Evolutionary conservation across 75 land plant species (phyloP).

Genomic region (Azolla pinnata): DNA sequence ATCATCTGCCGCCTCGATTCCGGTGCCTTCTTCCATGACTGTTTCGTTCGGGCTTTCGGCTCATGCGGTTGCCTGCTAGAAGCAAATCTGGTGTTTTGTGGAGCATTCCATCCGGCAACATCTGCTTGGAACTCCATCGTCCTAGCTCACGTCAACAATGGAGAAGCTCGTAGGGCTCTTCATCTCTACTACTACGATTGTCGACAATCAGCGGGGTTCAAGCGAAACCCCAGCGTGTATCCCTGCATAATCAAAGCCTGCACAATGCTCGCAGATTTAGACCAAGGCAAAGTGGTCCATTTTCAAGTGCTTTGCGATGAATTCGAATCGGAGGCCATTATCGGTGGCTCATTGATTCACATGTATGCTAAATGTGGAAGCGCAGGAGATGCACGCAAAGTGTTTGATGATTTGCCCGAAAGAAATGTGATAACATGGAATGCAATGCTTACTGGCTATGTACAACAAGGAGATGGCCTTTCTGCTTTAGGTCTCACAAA

Average conservation of each 20-base stretch:
- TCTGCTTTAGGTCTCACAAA: neutral
- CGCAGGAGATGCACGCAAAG: neutral
- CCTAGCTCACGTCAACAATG: too few relatives aligned
- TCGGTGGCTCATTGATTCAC: conserved; percentile 11
- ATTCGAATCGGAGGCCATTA: conserved; percentile 2
- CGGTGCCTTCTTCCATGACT: too few relatives aligned
- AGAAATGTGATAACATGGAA: conserved; percentile 18
- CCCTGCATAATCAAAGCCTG: conserved; percentile 10
- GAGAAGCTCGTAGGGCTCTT: too few relatives aligned
- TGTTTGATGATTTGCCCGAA: conserved; percentile 11
- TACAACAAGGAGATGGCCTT: neutral
- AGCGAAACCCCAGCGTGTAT: conserved; percentile 3
- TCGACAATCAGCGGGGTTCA: neutral
- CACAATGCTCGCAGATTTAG: conserved; percentile 10
- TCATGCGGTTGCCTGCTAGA: too few relatives aligned
- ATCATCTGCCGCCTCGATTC: too few relatives aligned
- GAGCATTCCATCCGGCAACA: too few relatives aligned
- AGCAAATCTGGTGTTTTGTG: too few relatives aligned
- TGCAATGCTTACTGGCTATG: conserved; percentile 8
- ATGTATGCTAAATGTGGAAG: conserved; percentile 21
- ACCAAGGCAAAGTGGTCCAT: conserved; percentile 14
- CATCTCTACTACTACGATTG: too few relatives aligned
- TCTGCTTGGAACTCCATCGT: too few relatives aligned
- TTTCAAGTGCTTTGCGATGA: neutral
- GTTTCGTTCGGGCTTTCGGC: too few relatives aligned